Evolutionary conservation across 768 basidiomycete species (phyloP).

Genomic region (Leccinum disarticulatum): DNA sequence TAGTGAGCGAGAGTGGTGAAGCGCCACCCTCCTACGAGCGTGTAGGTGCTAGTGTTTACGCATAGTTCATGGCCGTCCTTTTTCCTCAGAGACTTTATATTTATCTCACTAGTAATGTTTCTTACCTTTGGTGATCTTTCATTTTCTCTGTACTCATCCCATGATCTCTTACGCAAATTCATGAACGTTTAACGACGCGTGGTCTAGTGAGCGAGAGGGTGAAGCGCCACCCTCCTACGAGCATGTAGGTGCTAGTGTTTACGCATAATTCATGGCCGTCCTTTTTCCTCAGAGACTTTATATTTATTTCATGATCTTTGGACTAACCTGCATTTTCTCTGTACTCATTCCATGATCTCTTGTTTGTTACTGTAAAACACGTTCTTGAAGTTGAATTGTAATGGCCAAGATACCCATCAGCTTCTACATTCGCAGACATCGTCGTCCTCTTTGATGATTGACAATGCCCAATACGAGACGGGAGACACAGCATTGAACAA

Average conservation of each 20-base stretch:
- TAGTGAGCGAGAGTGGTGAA: slow-evolving; percentile 80
- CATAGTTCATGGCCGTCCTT: not conserved
- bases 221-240: slow-evolving; percentile 68
- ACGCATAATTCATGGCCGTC: not conserved
- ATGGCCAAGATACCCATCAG: slow-evolving; percentile 17
- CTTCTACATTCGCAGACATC: slow-evolving; percentile 19
- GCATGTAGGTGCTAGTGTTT: not conserved
- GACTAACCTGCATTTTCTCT: not conserved
- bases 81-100: not conserved
- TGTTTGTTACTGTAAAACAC: not conserved
- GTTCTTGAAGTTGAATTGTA: not conserved
- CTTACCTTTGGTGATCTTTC: not conserved
- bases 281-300: not conserved
- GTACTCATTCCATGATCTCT: no score
- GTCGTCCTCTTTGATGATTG: slow-evolving; percentile 20
- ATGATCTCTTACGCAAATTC: slow-evolving; percentile 42
- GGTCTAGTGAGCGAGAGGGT: slow-evolving; percentile 81
- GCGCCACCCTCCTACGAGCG: slow-evolving; percentile 56
- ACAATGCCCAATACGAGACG: slow-evolving; percentile 11
- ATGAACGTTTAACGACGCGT: slow-evolving; percentile 70
- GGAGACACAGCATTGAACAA: slow-evolving; percentile 21
- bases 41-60: not conserved
- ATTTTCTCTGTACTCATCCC: not conserved
- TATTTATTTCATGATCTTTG: not conserved
- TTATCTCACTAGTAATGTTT: not conserved